Evolutionary conservation across 331 rosid species (phyloP), one percentile per base, ranked within the genome.

Genomic region (Malus hybrid): DNA sequence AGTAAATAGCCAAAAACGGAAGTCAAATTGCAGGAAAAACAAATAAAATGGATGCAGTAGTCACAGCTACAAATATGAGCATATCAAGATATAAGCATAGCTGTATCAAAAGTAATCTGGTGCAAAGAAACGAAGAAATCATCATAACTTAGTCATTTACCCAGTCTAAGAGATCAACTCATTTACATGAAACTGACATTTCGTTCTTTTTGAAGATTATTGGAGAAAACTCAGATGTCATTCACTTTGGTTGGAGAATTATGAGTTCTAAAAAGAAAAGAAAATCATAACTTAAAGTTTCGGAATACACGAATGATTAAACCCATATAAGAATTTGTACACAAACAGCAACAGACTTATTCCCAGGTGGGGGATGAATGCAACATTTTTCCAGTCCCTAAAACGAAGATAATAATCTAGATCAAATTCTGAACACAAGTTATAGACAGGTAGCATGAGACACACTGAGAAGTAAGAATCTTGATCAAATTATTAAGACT

Each of bases 111-210:
- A 19, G 66, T 34, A 6, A 22, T 26, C 14, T 15, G 5, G 30
- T 16, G 15, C 56, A 70, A 60, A 39, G 33, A 42, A 60, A 18
- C 16, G 44, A 24, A 8, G 30, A 26, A 26, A 62, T 60, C 20
- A 66, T 50, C 63, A 28, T 20, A 52, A 33, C 48, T 20, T 33
- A 15, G 19, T 13, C 74, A 74, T 68, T 60, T 24, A 61, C n/a
- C 78, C 68, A 71, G 71, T 46, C 75, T 68, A 83, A 74, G 68
- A 86, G 66, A 79, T 55, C 70, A 81, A 78, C 10, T 70, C 77
- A 84, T 88, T 78, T 80, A 90, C 93, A 86, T 36, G 44, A 36
- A 36, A 36, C 84, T 80, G 85, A 76, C 28, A 39, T 78, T 75
- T 70, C 73, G 71, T 74, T 82, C 83, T 82, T 79, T 76, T 63